phyloP scores from a whole-genome alignment of 228 moss, liverwort and hornwort genomes.

The Sphagnum magellanicum region DNA sequence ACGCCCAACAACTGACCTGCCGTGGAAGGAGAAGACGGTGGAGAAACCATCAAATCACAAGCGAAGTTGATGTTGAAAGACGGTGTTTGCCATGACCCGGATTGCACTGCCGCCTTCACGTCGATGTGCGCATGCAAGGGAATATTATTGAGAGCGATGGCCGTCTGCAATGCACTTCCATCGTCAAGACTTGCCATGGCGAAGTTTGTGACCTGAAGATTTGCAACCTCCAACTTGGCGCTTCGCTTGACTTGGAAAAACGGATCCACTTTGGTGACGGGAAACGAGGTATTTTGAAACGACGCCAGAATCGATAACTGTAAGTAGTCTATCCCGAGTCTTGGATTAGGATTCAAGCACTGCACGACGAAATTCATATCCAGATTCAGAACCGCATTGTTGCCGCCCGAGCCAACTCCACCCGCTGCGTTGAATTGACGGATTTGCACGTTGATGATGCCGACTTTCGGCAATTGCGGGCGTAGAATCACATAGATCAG shows the following conservation, averaged over 20 bases:
- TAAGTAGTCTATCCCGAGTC: slow-evolving; percentile 16
- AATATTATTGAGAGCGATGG: slow-evolving; percentile 12
- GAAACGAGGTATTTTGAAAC: slow-evolving; percentile 26
- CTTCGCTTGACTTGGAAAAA: slow-evolving; percentile 19
- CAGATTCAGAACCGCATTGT: slow-evolving; percentile 21
- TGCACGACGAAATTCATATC: slow-evolving; percentile 24
- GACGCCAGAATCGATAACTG: slow-evolving; percentile 22
- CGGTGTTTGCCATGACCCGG: slow-evolving; percentile 26
- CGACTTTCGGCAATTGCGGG: slow-evolving; percentile 13
- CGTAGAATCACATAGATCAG: slow-evolving; percentile 24
- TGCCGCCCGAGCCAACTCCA: slow-evolving; percentile 10
- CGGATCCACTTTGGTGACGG: slow-evolving; percentile 12
- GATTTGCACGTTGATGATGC: slow-evolving; percentile 16
- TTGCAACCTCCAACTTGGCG: slow-evolving; percentile 7
- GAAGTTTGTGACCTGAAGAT: slow-evolving; percentile 18
- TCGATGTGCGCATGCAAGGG: slow-evolving; percentile 22
- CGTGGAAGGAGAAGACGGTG: slow-evolving; percentile 7
- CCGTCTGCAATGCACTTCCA: slow-evolving; percentile 19
- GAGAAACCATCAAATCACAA: slow-evolving; percentile 23
- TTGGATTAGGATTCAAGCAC: slow-evolving; percentile 19
- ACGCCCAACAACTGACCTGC: slow-evolving; percentile 10
- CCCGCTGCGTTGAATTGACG: slow-evolving; percentile 21
- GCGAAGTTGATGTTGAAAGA: slow-evolving; percentile 20
- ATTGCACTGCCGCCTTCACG: slow-evolving; percentile 15
- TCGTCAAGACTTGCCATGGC: slow-evolving; percentile 19